Conservation (phyloP, 805 yeast genomes). For the Ogataea angusta region DNA sequence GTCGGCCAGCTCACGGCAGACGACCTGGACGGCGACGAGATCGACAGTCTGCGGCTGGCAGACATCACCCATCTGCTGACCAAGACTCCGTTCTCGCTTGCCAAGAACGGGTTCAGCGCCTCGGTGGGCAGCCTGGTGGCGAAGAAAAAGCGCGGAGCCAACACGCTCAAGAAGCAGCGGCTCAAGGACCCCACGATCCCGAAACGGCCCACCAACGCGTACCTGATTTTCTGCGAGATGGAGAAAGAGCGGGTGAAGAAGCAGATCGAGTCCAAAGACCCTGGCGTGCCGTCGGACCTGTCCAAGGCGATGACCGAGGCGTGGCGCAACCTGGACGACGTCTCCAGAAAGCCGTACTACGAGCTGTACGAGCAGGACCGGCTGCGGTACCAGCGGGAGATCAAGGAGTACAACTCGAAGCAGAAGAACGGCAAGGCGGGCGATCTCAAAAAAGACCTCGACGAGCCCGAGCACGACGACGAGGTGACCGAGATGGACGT, state of each 20-base stretch:
- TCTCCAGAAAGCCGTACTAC: conserved; percentile 68
- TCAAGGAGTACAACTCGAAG: conserved; percentile 43
- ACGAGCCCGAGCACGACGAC: conserved; percentile 8
- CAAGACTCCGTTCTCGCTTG: conserved; percentile 25
- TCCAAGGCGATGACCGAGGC: conserved; percentile 79
- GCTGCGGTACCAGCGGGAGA: conserved; percentile 68
- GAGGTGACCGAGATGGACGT: conserved; percentile 12
- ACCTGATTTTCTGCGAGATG: conserved; percentile 79
- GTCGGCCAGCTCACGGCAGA: conserved; percentile 21
- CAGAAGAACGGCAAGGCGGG: conserved; percentile 21
- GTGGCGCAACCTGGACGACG: conserved; percentile 74
- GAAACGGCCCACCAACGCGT: conserved; percentile 87
- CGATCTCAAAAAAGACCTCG: conserved; percentile 10
- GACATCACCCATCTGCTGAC: conserved; percentile 29
- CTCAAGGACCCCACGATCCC: conserved; percentile 82
- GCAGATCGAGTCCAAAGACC: conserved; percentile 49
- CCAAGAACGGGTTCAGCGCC: conserved; percentile 16
- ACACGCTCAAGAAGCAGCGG: conserved; percentile 28
- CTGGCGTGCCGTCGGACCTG: conserved; percentile 58
- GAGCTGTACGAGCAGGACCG: conserved; percentile 77
- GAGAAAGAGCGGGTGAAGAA: conserved; percentile 72
- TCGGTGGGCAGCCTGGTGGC: conserved; percentile 19
- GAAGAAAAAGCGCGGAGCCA: conserved; percentile 30
- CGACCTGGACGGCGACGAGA: conserved; percentile 27
- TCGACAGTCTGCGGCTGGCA: conserved; percentile 26